Base-by-base conservation (phyloP, 1,139 yeast species). In the Taphrina confusa region DNA sequence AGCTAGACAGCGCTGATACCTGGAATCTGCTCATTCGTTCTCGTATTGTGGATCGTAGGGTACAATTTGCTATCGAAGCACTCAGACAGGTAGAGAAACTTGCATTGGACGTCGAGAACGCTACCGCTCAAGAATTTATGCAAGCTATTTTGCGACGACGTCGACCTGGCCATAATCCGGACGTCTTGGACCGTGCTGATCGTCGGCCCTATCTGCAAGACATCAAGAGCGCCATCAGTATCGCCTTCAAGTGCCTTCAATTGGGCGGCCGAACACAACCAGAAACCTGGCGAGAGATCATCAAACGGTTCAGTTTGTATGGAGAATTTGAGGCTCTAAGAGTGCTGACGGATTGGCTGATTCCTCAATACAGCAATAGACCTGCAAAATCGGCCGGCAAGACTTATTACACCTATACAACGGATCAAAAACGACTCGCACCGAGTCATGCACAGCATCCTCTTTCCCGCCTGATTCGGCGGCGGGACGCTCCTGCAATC, bases 201-300 rank as follows among this genome's bases (percentile, higher is more conserved):
- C 33, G 33, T 14, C 54, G 60, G 23, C 60, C 60, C 11, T 36
- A 56, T 39, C 54, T 51, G 14, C 22, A 16, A 9, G 61, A 51
- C 42, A 44, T 58, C 45, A 31, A 23, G 20, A 34, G 20, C 8
- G 61, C 61, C 16, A 51, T 58, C 22, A 11, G 22, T n/a, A 25
- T 46, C 6, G 50, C 28, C 22, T 27, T 18, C 46, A 52, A 33
- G n/a, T 58, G 61, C 25, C 2, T 58, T 30, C 28, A 42, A 16
- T 12, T 18, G 12, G 61, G 61, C 18, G 61, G 61, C 23, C 36
- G 42, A 11, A 49, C 47, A 5, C 56, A 51, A 23, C 61, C 61
- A 9, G 61, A 58, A 14, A 45, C 61, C 6, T 58, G 61, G 61
- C 36, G 46, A 4, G 61, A 58, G 20, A 31, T 58, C n/a, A 16